Base-by-base conservation (phyloP, 208 protist species). In the Leishmania arabica region DNA sequence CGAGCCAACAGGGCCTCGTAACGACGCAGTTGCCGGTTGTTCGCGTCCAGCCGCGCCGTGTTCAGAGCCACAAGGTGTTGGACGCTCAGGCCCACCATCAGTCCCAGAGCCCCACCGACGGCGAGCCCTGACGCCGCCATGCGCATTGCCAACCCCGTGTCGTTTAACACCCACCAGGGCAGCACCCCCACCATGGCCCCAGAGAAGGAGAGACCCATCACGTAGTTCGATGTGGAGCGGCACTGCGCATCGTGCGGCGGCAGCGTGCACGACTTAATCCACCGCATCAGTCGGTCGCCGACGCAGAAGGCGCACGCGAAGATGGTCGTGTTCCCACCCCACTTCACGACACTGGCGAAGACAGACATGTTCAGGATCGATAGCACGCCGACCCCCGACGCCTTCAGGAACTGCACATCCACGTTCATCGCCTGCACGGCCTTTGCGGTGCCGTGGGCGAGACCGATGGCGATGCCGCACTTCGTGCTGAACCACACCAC, bases 121-220 rank as follows among this genome's bases (percentile, higher is more conserved):
- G 84, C 86, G 9, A 87, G 76, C 19, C 94, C 94, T 0, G 88
- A 92, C 3, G 86, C 86, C 31, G 89, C 84, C 77, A 97, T 86
- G 40, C 94, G 94, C 40, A 86, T 58, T 8, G 92, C 91, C 60
- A 96, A 77, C 24, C 68, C 75, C 0, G 81, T 75, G 72, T 97
- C 94, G 60, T 84, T 89, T n/a, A 97, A 85, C 51, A 97, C 86
- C 93, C 94, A 97, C 92, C 94, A 97, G 78, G 94, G 94, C 86
- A 97, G 69, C 65, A 96, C 84, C 2, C 94, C 94, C 42, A 95
- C 91, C 64, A 84, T 94, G n/a, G 84, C 88, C 17, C 92, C 91
- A n/a, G 93, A 91, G 78, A 87, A 90, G 37, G 89, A 80, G 42
- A 97, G 83, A 4, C 94, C 94, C 51, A 87, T 68, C 13, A 90